Base-by-base conservation (phyloP, 2,329 filamentous ascomycete genomes). In the Claviceps pusilla region DNA sequence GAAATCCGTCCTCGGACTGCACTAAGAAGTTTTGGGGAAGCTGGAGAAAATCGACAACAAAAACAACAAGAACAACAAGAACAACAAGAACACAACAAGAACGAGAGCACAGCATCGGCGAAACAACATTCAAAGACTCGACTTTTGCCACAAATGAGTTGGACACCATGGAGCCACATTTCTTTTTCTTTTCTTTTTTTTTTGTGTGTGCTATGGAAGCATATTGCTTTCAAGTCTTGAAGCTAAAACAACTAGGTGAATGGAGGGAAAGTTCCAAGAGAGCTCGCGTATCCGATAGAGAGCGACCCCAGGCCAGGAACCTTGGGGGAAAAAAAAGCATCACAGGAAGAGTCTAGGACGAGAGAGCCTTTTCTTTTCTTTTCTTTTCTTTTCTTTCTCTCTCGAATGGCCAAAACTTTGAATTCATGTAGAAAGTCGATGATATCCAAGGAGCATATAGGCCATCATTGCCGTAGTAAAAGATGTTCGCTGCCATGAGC, bases 1-100 rank as follows among this genome's bases (percentile, higher is more conserved):
- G 54, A 95, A 95, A 75, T 80, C 77, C 62, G 66, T 86, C 39
- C 74, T 95, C 60, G 68, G 73, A 14, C 64, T 83, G 61, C 73
- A 76, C 59, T 68, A 57, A 60, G 24, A 12, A 24, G 31, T 39
- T 4, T 50, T 33, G 33, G 2, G 19, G 3, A 16, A 24, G 10
- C 7, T 14, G 7, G 14, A 41, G 37, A 31, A 48, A 16, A 48
- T 7, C 33, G 7, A 46, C 11, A 48, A 33, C 5, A 31, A 24
- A 24, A 24, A 16, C 28, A 31, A 10, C 19, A 9, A 48, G 1
- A 33, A n/a, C 10, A 48, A n/a, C 12, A 5, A n/a, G 4, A 4
- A 31, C 35, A 11, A 37, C 35, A 33, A 48, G 5, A n/a, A 48
- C 10, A 12, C 24, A 11, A 29, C 28, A 33, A 31, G 14, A 10